Conservation (phyloP, 495 filamentous ascomycete species). For the Corynascus novoguineensis region DNA sequence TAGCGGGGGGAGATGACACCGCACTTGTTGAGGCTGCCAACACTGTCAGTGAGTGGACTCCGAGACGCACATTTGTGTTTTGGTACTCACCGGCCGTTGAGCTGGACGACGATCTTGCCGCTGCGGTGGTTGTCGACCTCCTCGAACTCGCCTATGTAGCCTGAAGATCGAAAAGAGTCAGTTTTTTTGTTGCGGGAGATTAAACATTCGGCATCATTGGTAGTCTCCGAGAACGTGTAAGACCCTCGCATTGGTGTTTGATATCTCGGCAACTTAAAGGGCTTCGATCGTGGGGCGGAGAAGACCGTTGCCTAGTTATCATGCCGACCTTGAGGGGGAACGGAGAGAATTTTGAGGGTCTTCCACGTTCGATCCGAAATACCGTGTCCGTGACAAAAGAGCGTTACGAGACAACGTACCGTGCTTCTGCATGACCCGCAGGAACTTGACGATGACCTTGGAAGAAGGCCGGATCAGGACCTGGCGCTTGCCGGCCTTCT, state of each 20-base stretch:
- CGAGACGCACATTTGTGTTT: slow-evolving; percentile 3
- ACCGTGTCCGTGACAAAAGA: background rate
- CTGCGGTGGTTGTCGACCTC: slow-evolving; percentile 98
- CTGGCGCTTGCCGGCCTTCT: slow-evolving; percentile 98
- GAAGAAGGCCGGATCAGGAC: slow-evolving; percentile 93
- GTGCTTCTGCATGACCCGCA: slow-evolving; percentile 97
- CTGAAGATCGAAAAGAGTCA: slow-evolving; percentile 54
- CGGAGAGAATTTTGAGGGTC: slow-evolving; percentile 19
- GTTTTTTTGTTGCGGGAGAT: slow-evolving; percentile 73
- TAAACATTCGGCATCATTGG: slow-evolving; percentile 82
- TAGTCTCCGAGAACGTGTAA: slow-evolving; percentile 86
- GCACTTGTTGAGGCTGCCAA: slow-evolving; percentile 83
- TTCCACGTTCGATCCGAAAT: slow-evolving; percentile 6
- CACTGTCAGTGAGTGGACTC: background rate
- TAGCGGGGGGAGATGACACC: slow-evolving; percentile 98
- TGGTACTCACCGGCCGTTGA: slow-evolving; percentile 72
- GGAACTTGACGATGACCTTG: slow-evolving; percentile 99
- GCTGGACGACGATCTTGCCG: slow-evolving; percentile 96
- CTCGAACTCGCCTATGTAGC: slow-evolving; percentile 99
- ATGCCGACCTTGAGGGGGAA: slow-evolving; percentile 60
- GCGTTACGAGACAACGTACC: slow-evolving; percentile 66
- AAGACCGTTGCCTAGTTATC: slow-evolving; percentile 99
- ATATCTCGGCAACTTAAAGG: slow-evolving; percentile 99
- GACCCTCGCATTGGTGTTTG: slow-evolving; percentile 53
- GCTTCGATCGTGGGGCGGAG: slow-evolving; percentile 72